These are phyloP conservation scores for Ascochyta lentis DNA, from an alignment of 2,329 filamentous ascomycete species.

Conservation along the genomic window DNA sequence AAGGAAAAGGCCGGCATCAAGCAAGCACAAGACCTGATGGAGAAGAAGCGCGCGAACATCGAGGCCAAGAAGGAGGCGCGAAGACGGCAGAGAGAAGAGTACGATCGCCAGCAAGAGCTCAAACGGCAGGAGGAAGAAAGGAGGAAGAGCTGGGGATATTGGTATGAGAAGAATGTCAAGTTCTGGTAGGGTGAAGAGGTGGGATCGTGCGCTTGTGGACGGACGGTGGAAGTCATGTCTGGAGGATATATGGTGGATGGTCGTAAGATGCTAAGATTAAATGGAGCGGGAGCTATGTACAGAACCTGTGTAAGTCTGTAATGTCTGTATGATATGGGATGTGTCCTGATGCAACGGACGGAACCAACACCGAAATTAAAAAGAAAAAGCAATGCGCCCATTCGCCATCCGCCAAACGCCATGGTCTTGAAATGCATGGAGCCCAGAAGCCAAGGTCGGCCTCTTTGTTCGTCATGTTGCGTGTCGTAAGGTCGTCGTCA, in stretches of 20 bases:
- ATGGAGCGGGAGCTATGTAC: slow-evolving; percentile 16
- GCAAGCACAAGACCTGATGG: slow-evolving; percentile 81
- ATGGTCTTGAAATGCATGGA: slow-evolving; percentile 13
- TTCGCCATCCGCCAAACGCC: slow-evolving; percentile 2
- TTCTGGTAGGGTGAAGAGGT: slow-evolving; percentile 38
- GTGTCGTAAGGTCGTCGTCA: slow-evolving; percentile 33
- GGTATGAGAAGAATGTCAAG: slow-evolving; percentile 45
- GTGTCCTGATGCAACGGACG: slow-evolving; percentile 4
- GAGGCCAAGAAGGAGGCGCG: slow-evolving; percentile 55
- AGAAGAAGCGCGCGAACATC: slow-evolving; percentile 66
- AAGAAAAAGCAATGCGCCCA: slow-evolving; percentile 1
- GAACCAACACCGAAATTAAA: not conserved
- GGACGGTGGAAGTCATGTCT: not conserved
- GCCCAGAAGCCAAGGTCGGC: slow-evolving; percentile 3
- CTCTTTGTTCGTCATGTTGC: slow-evolving; percentile 2
- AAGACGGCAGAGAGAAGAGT: slow-evolving; percentile 52
- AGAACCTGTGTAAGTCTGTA: slow-evolving; percentile 29
- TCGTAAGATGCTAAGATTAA: slow-evolving; percentile 3
- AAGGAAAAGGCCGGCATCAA: slow-evolving; percentile 85
- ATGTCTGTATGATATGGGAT: slow-evolving; percentile 21
- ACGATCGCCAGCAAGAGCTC: slow-evolving; percentile 42
- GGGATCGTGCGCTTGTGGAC: not conserved
- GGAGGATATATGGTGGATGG: not conserved
- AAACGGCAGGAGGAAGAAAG: slow-evolving; percentile 43
- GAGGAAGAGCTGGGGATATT: slow-evolving; percentile 45